Conservation (phyloP, 2,329 filamentous ascomycete genomes). For the Chaetomium olivaceum region DNA sequence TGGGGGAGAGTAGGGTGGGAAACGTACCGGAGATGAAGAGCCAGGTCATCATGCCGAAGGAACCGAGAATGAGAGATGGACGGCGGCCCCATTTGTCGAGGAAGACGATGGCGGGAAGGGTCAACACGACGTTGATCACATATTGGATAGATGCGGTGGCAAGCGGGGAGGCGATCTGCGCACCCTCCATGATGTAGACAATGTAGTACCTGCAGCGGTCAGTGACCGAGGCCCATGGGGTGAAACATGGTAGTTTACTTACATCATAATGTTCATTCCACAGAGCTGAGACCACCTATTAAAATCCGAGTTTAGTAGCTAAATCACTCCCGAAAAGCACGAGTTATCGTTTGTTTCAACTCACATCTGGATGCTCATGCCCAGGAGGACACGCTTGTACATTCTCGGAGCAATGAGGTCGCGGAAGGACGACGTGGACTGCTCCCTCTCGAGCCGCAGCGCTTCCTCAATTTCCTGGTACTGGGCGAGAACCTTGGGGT, state of each 20-base stretch:
- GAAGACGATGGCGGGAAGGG: conserved; percentile 60
- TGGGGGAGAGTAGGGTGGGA: background rate
- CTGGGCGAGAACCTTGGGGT: conserved; percentile 63
- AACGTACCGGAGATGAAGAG: conserved; percentile 59
- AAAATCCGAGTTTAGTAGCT: background rate
- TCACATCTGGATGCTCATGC: conserved; percentile 32
- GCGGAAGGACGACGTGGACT: conserved; percentile 50
- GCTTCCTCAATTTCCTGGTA: conserved; percentile 62
- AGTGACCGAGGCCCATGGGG: no score
- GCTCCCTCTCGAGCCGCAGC: conserved; percentile 55
- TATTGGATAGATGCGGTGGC: conserved; percentile 64
- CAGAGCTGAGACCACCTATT: conserved; percentile 61
- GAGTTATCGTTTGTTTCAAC: background rate
- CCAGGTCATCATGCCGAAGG: conserved; percentile 60
- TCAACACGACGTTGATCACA: conserved; percentile 62
- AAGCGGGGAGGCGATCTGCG: conserved; percentile 57
- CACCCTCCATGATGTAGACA: conserved; percentile 61
- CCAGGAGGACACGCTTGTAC: conserved; percentile 57
- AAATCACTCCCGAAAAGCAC: background rate
- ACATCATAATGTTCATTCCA: conserved; percentile 62
- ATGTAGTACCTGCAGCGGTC: conserved; percentile 46
- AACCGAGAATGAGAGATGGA: conserved; percentile 55
- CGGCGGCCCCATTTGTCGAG: conserved; percentile 62
- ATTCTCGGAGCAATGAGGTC: conserved; percentile 54
- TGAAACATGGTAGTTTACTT: no score